Base-by-base conservation (phyloP, 2,329 filamentous ascomycete species). In the Fusarium musae region DNA sequence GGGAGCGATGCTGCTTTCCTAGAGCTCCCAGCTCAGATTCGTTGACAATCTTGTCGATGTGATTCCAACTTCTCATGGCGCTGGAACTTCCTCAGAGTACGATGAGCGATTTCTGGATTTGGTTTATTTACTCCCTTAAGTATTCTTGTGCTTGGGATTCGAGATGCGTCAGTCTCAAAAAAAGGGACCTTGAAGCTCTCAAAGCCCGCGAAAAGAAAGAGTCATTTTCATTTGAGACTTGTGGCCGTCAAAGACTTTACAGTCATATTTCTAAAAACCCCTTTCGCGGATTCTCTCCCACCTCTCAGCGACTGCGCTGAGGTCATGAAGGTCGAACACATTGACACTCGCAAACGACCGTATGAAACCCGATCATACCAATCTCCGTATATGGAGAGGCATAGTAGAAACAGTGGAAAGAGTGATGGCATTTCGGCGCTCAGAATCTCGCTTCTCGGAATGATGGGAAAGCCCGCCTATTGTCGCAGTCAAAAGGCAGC, bases 401-500 rank as follows among this genome's bases (percentile, higher is more conserved):
- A 60, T 15, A 52, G 63, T 7, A 52, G 57, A 26, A 75, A 79
- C 39, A 44, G 42, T 5, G 79, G 78, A 2, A 67, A 69, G 17
- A 73, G 70, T 10, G 79, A 82, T 37, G 80, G 82, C 21, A 72
- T 80, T 11, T 81, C 79, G 80, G 80, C 80, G 6, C 61, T 82
- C 9, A 78, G 80, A 2, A 64, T 81, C 15, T 77, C 78, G 10
- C 44, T 80, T 21, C 72, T 81, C 13, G 77, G 72, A 4, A 78
- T 82, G 78, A 69, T 80, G 52, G 12, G 23, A 28, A 6, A 19
- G 23, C 15, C 17, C n/a, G 16, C 26, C 12, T 28, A 28, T 28
- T 8, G 17, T 21, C 17, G 17, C 23, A 46, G 28, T 21, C 23
- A 19, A 21, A 21, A 21, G 17, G 17, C 23, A 12, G 4, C 4